Conservation (phyloP, 2,329 filamentous ascomycete genomes). For the Colletotrichum limetticola region DNA sequence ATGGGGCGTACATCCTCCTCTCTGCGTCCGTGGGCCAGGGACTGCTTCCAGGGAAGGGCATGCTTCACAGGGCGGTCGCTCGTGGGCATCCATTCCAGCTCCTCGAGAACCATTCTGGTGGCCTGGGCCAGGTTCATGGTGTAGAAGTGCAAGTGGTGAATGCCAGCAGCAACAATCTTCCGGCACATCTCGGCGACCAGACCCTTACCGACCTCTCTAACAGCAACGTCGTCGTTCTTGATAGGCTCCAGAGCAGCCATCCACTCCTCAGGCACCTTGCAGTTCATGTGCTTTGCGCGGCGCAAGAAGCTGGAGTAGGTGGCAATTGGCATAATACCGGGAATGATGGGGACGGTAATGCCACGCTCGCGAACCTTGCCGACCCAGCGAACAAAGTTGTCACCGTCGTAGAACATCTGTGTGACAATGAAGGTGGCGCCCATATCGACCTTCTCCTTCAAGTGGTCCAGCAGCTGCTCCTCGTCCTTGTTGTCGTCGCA, state of each 20-base stretch:
- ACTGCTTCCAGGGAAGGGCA: slow-evolving; percentile 95
- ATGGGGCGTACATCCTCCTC: slow-evolving; percentile 97
- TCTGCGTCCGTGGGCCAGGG: slow-evolving; percentile 86
- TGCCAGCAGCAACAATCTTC: slow-evolving; percentile 83
- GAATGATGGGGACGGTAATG: slow-evolving; percentile 84
- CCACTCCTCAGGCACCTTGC: slow-evolving; percentile 84
- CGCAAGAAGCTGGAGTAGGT: slow-evolving; percentile 94
- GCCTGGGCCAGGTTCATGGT: slow-evolving; percentile 99
- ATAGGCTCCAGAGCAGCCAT: slow-evolving; percentile 85
- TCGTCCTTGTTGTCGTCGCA: slow-evolving; percentile 92
- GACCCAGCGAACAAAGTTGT: slow-evolving; percentile 94
- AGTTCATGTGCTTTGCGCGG: slow-evolving; percentile 91
- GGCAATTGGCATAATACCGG: slow-evolving; percentile 89
- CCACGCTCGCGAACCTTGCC: slow-evolving; percentile 85
- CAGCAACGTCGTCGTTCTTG: slow-evolving; percentile 95
- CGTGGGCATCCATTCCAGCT: slow-evolving; percentile 84
- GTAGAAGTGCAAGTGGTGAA: slow-evolving; percentile 95
- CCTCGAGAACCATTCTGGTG: slow-evolving; percentile 92
- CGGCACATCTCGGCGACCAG: slow-evolving; percentile 92
- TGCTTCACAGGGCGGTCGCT: slow-evolving; percentile 83
- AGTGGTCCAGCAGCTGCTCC: slow-evolving; percentile 85
- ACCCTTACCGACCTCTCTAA: slow-evolving; percentile 87
- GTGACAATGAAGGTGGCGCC: slow-evolving; percentile 95
- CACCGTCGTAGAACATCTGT: slow-evolving; percentile 99
- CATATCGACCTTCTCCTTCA: slow-evolving; percentile 94